phyloP scores from a whole-genome alignment of 306 rosid species.

The Heteromeles arbutifolia region DNA sequence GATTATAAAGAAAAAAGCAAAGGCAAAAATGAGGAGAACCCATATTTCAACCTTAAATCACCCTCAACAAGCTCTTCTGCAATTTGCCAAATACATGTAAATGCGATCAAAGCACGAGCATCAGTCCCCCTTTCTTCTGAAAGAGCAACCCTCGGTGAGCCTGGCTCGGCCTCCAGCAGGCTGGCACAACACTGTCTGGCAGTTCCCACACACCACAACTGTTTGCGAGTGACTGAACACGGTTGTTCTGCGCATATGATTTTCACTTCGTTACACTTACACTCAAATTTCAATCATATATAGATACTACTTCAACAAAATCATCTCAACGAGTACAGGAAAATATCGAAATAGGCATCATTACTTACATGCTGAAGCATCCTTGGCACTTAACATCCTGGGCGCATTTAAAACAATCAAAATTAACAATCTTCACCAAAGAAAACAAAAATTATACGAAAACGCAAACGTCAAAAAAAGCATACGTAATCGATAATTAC shows the following conservation, averaged over 20 bases:
- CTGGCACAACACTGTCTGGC: conserved; percentile 48
- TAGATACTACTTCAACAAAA: neutral
- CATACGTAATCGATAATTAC: neutral
- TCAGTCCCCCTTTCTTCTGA: conserved; percentile 37
- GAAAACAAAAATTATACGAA: neutral
- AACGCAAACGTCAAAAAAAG: neutral
- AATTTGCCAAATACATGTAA: neutral
- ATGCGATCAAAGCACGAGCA: neutral
- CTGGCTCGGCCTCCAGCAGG: conserved; percentile 47
- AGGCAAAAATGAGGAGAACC: neutral
- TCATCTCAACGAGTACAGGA: neutral
- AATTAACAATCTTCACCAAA: neutral
- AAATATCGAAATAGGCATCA: neutral
- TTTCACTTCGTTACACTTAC: neutral
- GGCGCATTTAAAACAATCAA: too few species aligned
- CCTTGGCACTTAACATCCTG: conserved; percentile 58
- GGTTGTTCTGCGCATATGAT: conserved; percentile 28
- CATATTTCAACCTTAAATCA: neutral
- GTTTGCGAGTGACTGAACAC: conserved; percentile 48
- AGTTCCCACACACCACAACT: conserved; percentile 48
- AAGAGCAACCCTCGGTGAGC: conserved; percentile 48
- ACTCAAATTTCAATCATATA: neutral
- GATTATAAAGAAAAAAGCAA: neutral
- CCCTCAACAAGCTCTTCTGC: neutral
- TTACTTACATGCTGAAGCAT: conserved; percentile 51